A percentile compares a stretch with the other conserved stretches of the same genome.
Conservation (phyloP, 495 filamentous ascomycete species). For the Lophium mytilinum region DNA sequence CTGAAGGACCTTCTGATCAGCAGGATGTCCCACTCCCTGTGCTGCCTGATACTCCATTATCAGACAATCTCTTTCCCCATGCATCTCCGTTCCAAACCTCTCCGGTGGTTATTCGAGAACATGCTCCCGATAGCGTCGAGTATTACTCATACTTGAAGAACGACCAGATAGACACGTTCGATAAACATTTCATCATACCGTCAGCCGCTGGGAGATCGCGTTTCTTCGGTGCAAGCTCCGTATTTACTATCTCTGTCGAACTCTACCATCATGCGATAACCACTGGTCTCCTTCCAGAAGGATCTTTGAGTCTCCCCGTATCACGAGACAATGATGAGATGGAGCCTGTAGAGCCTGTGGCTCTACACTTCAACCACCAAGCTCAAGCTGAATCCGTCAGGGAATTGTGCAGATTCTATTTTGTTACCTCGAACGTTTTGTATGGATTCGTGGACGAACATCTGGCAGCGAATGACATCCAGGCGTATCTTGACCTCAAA, state of each 20-base stretch:
- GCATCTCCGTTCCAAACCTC: not conserved
- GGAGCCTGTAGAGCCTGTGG: not conserved
- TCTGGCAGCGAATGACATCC: not conserved
- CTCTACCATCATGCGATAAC: conserved; percentile 2
- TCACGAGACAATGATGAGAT: not conserved
- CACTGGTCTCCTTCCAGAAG: not conserved
- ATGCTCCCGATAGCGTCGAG: too few species aligned
- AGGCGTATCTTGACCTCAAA: not conserved
- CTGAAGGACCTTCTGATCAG: not conserved
- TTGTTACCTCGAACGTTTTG: conserved; percentile 5
- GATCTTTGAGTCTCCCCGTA: not conserved
- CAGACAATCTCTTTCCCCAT: not conserved
- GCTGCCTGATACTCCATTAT: too few species aligned
- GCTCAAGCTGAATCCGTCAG: not conserved
- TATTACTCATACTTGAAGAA: too few species aligned
- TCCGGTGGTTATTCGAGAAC: not conserved
- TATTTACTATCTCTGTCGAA: conserved; percentile 5
- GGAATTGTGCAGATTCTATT: not conserved
- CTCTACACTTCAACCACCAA: not conserved
- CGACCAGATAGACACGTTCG: not conserved
- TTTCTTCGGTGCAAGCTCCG: conserved; percentile 8
- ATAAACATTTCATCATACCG: conserved; percentile 6
- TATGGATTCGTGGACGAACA: conserved; percentile 7
- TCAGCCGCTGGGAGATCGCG: not conserved
- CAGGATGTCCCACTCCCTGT: too few species aligned